These are phyloP conservation scores for Plasmodium gallinaceum DNA, from an alignment of 169 alveolate genomes.

Conservation along the genomic window DNA sequence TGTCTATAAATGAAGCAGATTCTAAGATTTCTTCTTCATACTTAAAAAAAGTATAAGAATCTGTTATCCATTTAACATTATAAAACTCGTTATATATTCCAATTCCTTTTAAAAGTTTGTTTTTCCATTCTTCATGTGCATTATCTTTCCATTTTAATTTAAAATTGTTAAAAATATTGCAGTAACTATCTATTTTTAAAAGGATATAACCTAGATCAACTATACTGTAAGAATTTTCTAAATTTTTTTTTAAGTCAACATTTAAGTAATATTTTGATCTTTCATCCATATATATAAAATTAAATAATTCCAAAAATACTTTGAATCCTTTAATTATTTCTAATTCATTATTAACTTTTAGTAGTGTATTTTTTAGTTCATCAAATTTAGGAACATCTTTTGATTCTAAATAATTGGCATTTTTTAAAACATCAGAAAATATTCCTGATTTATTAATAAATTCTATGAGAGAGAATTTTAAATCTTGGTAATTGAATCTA, in stretches of 20 bases:
- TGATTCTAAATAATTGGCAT: conserved; percentile 34
- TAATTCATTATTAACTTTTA: conserved; percentile 24
- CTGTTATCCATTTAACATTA: conserved; percentile 70
- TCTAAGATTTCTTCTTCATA: conserved; percentile 64
- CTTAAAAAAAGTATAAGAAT: conserved; percentile 36
- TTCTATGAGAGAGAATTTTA: conserved; percentile 40
- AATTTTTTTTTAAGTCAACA: conserved; percentile 27
- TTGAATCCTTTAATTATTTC: conserved; percentile 44
- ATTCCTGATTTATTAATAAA: conserved; percentile 74
- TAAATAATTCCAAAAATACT: conserved; percentile 65
- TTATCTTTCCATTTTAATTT: conserved; percentile 29
- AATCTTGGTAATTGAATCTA: conserved; percentile 36
- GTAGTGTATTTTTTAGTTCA: conserved; percentile 46
- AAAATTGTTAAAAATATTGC: conserved; percentile 32
- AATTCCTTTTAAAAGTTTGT: conserved; percentile 49
- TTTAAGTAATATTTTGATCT: conserved; percentile 44
- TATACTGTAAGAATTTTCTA: conserved; percentile 24
- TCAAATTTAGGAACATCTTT: conserved; percentile 43
- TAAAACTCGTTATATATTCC: conserved; percentile 71
- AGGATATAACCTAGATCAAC: conserved; percentile 64
- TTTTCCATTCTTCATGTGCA: conserved; percentile 63
- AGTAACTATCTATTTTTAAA: conserved; percentile 35
- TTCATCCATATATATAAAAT: conserved; percentile 49
- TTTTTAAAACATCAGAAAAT: conserved; percentile 45
- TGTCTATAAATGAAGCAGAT: conserved; percentile 59